These are phyloP conservation scores for Cryptosporidium sp. DNA, from an alignment of 169 alveolate genomes.

Conservation along the genomic window DNA sequence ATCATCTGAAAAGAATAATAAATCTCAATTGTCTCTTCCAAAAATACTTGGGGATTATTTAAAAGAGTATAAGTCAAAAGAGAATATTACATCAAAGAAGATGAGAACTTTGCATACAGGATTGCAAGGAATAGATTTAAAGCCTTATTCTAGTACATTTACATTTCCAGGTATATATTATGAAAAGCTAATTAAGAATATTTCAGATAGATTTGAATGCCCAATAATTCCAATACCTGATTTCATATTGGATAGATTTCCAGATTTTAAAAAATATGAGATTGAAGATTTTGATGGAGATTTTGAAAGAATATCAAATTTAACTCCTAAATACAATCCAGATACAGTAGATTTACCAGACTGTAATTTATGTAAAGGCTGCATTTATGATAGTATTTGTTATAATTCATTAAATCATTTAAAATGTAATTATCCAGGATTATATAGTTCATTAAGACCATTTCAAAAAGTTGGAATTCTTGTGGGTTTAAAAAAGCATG, in stretches of 20 bases:
- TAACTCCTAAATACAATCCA: constrained; percentile 59
- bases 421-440: constrained; percentile 38
- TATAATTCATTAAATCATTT: constrained; percentile 26
- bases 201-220: constrained; percentile 51
- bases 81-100: constrained; percentile 18
- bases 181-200: constrained; percentile 24
- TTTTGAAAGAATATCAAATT: constrained; percentile 27
- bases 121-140: constrained; percentile 33
- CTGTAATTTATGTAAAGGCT: constrained; percentile 54
- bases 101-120: constrained; percentile 60
- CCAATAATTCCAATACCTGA: constrained; percentile 46
- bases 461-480: constrained; percentile 95
- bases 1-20: constrained; percentile 51
- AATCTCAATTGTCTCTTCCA: constrained; percentile 45
- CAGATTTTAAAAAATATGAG: constrained; percentile 55
- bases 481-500: constrained; percentile 91
- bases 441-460: constrained; percentile 83
- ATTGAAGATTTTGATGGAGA: constrained; percentile 57
- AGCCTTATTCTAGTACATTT: constrained; percentile 30
- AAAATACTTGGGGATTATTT: constrained; percentile 30
- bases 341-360: constrained; percentile 24
- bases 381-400: constrained; percentile 38
- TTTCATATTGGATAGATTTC: constrained; percentile 69
- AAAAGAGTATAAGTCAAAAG: constrained; percentile 29
- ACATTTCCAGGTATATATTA: constrained; percentile 67